Conservation (phyloP, 2,329 filamentous ascomycete species). For the Xylaria sp. region DNA sequence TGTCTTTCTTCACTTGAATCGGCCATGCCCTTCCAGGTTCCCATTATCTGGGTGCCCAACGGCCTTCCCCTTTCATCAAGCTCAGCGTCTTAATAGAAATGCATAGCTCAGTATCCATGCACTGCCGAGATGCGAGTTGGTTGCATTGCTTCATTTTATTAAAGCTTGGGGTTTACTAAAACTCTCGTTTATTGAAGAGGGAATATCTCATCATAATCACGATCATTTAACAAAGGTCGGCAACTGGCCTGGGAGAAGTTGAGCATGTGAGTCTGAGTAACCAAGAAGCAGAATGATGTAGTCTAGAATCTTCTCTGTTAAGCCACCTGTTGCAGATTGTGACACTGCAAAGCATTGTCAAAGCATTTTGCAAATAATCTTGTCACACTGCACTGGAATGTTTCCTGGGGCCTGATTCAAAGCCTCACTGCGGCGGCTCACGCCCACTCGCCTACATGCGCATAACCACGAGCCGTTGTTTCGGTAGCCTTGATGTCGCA, state of each 20-base stretch:
- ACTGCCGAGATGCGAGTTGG: constrained; percentile 5
- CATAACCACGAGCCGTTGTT: neutral
- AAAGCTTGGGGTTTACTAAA: neutral
- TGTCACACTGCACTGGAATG: neutral
- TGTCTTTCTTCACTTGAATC: neutral
- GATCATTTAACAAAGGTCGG: neutral
- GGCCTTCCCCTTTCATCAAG: constrained; percentile 10
- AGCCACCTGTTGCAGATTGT: neutral
- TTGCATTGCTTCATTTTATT: neutral
- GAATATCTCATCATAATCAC: neutral
- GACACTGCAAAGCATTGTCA: neutral
- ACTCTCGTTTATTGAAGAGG: neutral
- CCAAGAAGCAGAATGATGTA: neutral
- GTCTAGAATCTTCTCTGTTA: neutral
- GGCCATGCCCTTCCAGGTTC: neutral
- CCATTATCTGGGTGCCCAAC: neutral
- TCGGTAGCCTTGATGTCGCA: neutral
- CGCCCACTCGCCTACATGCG: no score
- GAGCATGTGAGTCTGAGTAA: no score
- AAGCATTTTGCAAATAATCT: neutral
- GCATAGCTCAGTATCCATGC: neutral
- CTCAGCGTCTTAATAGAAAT: neutral
- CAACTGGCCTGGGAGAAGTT: neutral
- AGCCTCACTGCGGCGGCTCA: neutral
- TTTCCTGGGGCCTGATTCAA: neutral